Evolutionary conservation across 2,329 filamentous ascomycete species (phyloP), one percentile per base, ranked within the genome.

Genomic region (Arthrobotrys entomopaga): DNA sequence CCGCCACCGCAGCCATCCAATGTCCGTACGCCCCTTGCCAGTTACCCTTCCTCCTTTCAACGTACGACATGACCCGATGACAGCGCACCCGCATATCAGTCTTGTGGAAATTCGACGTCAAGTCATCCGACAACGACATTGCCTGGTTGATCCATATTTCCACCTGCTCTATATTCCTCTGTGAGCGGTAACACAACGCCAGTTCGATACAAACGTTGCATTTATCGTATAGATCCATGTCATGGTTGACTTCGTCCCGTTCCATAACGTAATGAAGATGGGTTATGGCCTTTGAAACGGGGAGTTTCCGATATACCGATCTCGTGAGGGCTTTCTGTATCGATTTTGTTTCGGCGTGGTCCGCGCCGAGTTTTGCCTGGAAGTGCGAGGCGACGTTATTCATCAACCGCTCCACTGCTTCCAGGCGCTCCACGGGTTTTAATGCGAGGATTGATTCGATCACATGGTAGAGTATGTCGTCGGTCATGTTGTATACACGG

Each of bases 151-250:
- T 52, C 65, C 50, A 70, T 13, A 43, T 20, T 19, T 70, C 65
- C 15, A 70, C 50, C 19, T 63, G 58, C 1, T 15, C 24, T 7
- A 70, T n/a, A 38, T 70, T 59, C 20, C 43, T 50, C 10, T 61
- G 53, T 2, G 65, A 70, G 20, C 65, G 65, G 26, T 70, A 70
- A 53, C 65, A 70, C 2, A 70, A 29, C 15, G 65, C 65, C 22
- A 70, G 38, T 15, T 70, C 65, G 34, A 70, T 70, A 29, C 65
- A 70, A 24, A 70, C 58, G n/a, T 70, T 70, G 15, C 65, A 70
- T 38, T 70, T 70, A 5, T 70, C 40, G 34, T 70, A 70, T 8
- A 70, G 40, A 20, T 56, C 10, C 58, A 61, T 61, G 3, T 70
- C 58, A 19, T 64, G 58, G 8, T 52, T 69, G 11, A 56, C 15